Percentiles rank a stretch among this genome's conserved stretches.
These are phyloP conservation scores for Ceratocystis eucalypticola DNA, from an alignment of 2,329 filamentous ascomycete species.

Conservation along the genomic window DNA sequence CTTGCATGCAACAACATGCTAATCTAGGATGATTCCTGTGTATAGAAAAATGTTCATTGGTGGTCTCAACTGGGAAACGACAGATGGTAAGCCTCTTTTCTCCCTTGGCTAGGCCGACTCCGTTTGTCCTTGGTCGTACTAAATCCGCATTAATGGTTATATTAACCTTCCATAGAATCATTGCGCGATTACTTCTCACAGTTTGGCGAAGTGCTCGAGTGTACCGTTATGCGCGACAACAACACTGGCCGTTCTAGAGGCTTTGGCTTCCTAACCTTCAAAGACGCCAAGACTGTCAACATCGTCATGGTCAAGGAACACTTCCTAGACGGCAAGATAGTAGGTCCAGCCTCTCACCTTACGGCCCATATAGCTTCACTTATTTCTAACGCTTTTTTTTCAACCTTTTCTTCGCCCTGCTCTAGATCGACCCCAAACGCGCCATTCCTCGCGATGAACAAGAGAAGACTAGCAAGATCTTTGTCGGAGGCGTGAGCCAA, in stretches of 20 bases:
- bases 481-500: slow-evolving; percentile 93
- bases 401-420: background rate
- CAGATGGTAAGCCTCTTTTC: slow-evolving; percentile 59
- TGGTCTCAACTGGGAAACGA: slow-evolving; percentile 97
- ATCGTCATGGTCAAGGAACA: slow-evolving; percentile 99
- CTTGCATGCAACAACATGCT: background rate
- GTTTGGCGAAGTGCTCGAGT: slow-evolving; percentile 93
- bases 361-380: too few relatives aligned
- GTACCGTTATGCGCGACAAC: slow-evolving; percentile 97
- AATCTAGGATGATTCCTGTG: slow-evolving; percentile 11
- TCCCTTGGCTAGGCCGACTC: background rate
- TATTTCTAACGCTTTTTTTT: too few relatives aligned
- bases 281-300: slow-evolving; percentile 93
- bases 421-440: slow-evolving; percentile 89
- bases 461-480: slow-evolving; percentile 96
- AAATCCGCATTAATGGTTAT: background rate
- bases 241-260: slow-evolving; percentile 85
- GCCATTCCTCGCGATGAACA: slow-evolving; percentile 96
- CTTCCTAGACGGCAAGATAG: slow-evolving; percentile 94
- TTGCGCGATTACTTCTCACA: slow-evolving; percentile 94
- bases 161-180: slow-evolving; percentile 51
- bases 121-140: background rate
- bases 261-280: slow-evolving; percentile 96
- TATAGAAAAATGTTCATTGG: slow-evolving; percentile 98
- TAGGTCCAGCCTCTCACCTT: slow-evolving; percentile 36